A percentile compares a stretch with the other conserved stretches of the same genome.
Evolutionary conservation across 441 rosid genomes (phyloP).

Genomic region (Croton setiger): DNA sequence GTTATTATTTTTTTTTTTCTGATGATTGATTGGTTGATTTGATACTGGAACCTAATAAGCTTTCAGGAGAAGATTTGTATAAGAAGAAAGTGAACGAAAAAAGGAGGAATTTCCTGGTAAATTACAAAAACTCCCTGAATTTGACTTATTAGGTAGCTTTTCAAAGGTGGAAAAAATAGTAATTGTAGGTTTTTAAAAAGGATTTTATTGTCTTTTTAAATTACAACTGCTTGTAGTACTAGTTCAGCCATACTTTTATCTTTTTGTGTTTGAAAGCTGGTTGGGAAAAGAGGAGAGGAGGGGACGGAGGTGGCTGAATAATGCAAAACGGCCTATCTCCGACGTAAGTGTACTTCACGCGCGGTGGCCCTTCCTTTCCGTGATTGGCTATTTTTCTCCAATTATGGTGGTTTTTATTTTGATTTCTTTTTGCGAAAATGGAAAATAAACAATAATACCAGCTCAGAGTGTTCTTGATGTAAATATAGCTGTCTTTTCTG

Average conservation of each 20-base stretch:
- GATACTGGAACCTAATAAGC: constrained; percentile 2
- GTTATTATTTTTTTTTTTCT: constrained; percentile 6
- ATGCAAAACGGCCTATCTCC: constrained; percentile 1
- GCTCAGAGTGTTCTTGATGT: constrained; percentile 30
- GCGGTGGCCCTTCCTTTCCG: constrained; percentile 6
- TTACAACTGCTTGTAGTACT: not conserved
- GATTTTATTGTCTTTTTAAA: constrained; percentile 1
- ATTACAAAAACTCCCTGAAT: not conserved
- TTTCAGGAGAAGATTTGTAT: constrained; percentile 18
- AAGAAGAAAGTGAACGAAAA: constrained; percentile 13
- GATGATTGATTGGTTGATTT: constrained; percentile 21
- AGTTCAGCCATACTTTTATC: not conserved
- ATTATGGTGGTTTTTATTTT: not conserved
- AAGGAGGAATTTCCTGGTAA: constrained; percentile 29
- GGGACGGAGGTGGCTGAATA: too few relatives aligned
- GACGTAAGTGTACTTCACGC: constrained; percentile 9
- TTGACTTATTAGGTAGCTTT: constrained; percentile 12
- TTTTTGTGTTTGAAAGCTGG: constrained; percentile 2
- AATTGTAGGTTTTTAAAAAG: not conserved
- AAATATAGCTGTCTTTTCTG: constrained; percentile 39
- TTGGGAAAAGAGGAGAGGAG: not conserved
- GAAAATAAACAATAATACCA: constrained; percentile 43
- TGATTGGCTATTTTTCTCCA: constrained; percentile 1
- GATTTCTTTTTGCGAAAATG: not conserved
- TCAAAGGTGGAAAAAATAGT: not conserved